These are phyloP conservation scores for Fusarium denticulatum DNA, from an alignment of 2,329 filamentous ascomycete genomes.

Conservation along the genomic window DNA sequence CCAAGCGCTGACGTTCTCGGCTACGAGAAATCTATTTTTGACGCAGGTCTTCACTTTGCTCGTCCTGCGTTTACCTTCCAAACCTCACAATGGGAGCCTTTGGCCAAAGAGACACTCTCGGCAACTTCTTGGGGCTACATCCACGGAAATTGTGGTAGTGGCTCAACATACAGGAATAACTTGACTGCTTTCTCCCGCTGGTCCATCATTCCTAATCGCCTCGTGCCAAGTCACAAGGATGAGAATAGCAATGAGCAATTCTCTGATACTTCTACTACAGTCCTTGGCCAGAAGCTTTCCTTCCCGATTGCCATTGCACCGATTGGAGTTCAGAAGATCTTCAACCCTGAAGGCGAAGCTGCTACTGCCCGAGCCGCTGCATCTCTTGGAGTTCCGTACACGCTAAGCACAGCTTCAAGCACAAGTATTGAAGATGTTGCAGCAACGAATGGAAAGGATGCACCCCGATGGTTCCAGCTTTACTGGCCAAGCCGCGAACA, in stretches of 20 bases:
- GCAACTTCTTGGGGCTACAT: conserved; percentile 31
- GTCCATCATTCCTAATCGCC: conserved; percentile 8
- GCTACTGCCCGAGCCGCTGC: conserved; percentile 9
- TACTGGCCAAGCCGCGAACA: conserved; percentile 28
- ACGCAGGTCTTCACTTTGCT: conserved; percentile 9
- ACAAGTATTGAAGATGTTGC: conserved; percentile 28
- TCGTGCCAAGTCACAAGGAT: conserved; percentile 17
- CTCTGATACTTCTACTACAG: conserved; percentile 7
- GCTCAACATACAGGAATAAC: conserved; percentile 23
- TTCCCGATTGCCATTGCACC: conserved; percentile 24
- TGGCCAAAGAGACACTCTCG: conserved; percentile 18
- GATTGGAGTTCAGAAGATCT: conserved; percentile 21
- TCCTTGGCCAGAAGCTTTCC: conserved; percentile 11
- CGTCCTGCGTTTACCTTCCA: conserved; percentile 13
- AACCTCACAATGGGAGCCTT: conserved; percentile 8
- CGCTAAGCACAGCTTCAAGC: conserved; percentile 22
- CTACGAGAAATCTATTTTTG: conserved; percentile 14
- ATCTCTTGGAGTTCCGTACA: not conserved
- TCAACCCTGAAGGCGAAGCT: conserved; percentile 15
- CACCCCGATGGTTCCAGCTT: conserved; percentile 21
- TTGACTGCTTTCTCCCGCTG: conserved; percentile 4
- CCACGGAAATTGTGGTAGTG: conserved; percentile 21
- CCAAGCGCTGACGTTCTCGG: conserved; percentile 12
- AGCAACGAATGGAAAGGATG: not conserved
- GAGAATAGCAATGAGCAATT: conserved; percentile 18